Conservation (phyloP, 768 basidiomycete species). For the Auricularia auricula-judae region DNA sequence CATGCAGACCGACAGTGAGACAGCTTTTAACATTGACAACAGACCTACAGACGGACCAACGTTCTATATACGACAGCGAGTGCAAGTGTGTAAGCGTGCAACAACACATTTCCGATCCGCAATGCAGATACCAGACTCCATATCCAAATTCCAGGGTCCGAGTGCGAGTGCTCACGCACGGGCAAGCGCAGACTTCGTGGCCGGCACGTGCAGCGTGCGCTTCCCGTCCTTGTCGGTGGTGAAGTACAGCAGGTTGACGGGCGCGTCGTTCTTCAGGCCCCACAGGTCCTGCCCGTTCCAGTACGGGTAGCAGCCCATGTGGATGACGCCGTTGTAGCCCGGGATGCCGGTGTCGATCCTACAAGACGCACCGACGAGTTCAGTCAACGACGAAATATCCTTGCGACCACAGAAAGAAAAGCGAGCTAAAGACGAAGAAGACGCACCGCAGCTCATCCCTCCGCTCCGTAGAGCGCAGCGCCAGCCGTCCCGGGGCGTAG, state of each 20-base stretch:
- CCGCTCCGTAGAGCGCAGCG: slow-evolving; percentile 15
- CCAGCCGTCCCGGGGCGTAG: slow-evolving; percentile 10
- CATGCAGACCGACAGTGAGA: too few relatives aligned
- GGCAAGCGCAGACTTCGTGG: slow-evolving; percentile 5
- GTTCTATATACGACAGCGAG: too few relatives aligned
- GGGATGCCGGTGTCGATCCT: slow-evolving; percentile 21
- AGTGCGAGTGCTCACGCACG: not conserved
- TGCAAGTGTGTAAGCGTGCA: too few relatives aligned
- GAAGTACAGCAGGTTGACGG: slow-evolving; percentile 18
- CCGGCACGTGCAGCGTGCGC: slow-evolving; percentile 7
- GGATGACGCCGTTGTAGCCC: slow-evolving; percentile 16
- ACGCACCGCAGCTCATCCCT: slow-evolving; percentile 22
- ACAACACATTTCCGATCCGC: too few relatives aligned
- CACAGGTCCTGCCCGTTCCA: slow-evolving; percentile 21
- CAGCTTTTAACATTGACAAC: too few relatives aligned
- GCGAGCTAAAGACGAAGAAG: too few relatives aligned
- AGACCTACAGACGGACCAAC: too few relatives aligned
- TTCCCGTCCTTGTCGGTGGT: slow-evolving; percentile 4
- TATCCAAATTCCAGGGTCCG: too few relatives aligned
- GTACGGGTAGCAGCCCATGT: slow-evolving; percentile 22
- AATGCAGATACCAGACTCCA: too few relatives aligned
- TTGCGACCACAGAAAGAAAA: too few relatives aligned
- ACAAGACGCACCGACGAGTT: not conserved
- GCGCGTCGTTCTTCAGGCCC: slow-evolving; percentile 16
- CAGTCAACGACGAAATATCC: too few relatives aligned